These are phyloP conservation scores for Tuber brumale DNA, from an alignment of 495 filamentous ascomycete species.

Conservation along the genomic window DNA sequence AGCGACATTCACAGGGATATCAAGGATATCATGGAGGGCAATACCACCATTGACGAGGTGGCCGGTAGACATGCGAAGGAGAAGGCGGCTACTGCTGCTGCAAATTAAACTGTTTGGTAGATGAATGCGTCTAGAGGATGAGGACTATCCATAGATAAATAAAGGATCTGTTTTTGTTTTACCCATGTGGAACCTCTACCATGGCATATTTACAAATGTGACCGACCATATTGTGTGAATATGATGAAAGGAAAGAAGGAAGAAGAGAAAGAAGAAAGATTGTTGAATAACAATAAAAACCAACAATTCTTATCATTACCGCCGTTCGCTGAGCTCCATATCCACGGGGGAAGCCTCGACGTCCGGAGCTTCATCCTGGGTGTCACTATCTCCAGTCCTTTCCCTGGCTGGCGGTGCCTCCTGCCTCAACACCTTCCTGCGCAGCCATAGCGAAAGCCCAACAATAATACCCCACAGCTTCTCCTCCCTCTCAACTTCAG, in stretches of 20 bases:
- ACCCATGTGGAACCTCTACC: not conserved
- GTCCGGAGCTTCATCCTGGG: conserved; percentile 24
- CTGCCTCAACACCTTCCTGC: conserved; percentile 47
- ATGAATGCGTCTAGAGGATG: conserved; percentile 10
- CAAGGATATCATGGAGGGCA: conserved; percentile 22
- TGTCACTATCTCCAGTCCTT: conserved; percentile 20
- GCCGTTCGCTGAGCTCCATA: conserved; percentile 17
- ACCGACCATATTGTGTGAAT: not conserved
- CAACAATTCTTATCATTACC: conserved; percentile 5
- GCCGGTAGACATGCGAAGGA: conserved; percentile 11
- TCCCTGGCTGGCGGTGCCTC: conserved; percentile 6
- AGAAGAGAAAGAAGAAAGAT: not conserved
- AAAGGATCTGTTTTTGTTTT: not conserved
- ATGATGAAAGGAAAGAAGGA: conserved; percentile 11
- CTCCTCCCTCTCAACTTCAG: conserved; percentile 53
- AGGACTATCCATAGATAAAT: conserved; percentile 1
- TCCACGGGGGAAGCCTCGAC: not conserved
- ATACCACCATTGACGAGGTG: conserved; percentile 23
- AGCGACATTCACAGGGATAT: conserved; percentile 35
- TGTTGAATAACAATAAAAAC: conserved; percentile 3
- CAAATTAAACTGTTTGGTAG: conserved; percentile 1
- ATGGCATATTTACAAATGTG: conserved; percentile 3
- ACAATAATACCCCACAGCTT: conserved; percentile 62
- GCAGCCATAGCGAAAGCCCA: conserved; percentile 52
- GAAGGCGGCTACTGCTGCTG: conserved; percentile 6